phyloP scores from a whole-genome alignment of 352 stramenopile genomes.

The Sclerospora graminicola region DNA sequence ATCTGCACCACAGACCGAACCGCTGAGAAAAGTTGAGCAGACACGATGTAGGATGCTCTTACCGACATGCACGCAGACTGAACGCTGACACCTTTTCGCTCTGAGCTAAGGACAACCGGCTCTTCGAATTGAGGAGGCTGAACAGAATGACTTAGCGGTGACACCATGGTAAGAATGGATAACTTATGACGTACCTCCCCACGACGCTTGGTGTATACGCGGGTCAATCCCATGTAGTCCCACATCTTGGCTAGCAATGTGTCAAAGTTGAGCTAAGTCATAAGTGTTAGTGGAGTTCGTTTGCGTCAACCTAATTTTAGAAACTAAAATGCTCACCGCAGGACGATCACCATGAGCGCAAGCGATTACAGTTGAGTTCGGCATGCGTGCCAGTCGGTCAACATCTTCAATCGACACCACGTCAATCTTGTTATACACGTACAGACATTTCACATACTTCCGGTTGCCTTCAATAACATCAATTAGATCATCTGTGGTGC shows the following conservation, averaged over 20 bases:
- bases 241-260: constrained; percentile 82
- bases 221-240: constrained; percentile 86
- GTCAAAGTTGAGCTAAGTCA: constrained; percentile 94
- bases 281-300: neutral
- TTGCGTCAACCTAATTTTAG: neutral
- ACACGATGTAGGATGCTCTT: constrained; percentile 11
- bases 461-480: constrained; percentile 98
- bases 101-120: constrained; percentile 74
- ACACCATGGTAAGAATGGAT: neutral
- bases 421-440: constrained; percentile 99
- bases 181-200: constrained; percentile 40
- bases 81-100: constrained; percentile 72
- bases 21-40: neutral
- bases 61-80: constrained; percentile 79
- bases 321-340: constrained; percentile 33
- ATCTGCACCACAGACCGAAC: constrained; percentile 33
- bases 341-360: constrained; percentile 75
- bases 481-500: constrained; percentile 96
- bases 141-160: constrained; percentile 1
- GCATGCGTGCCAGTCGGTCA: constrained; percentile 91
- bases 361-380: constrained; percentile 94
- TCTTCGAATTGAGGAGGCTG: constrained; percentile 67
- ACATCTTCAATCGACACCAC: constrained; percentile 99
- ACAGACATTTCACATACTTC: constrained; percentile 98
- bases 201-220: constrained; percentile 84